Conservation (phyloP, 225 moss, liverwort and hornwort species). For the Takakia lepidozioides region DNA sequence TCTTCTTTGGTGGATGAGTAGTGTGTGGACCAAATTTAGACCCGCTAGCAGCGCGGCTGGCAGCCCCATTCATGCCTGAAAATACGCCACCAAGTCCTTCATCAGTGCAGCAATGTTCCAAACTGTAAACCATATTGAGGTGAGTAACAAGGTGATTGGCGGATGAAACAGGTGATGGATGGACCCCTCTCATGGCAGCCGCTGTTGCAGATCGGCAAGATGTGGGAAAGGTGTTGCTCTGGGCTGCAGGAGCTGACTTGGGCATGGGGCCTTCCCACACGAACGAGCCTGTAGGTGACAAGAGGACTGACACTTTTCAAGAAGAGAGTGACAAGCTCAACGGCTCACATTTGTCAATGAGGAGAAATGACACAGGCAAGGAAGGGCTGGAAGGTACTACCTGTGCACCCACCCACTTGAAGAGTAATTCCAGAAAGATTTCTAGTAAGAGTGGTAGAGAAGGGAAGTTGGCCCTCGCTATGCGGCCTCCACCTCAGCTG, state of each 20-base stretch:
- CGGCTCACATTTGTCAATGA: no score
- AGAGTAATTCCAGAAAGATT: conserved; percentile 1
- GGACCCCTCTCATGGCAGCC: conserved; percentile 98
- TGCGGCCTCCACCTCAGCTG: conserved; percentile 30
- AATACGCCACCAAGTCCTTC: no score
- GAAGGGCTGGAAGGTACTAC: conserved; percentile 2
- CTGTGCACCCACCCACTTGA: conserved; percentile 1
- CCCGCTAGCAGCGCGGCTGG: no score
- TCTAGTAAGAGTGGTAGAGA: conserved; percentile 5
- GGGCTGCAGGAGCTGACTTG: conserved; percentile 37
- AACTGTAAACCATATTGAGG: no score
- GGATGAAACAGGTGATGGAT: conserved; percentile 72
- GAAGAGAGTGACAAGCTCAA: conserved; percentile 12
- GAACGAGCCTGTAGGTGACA: conserved; percentile 9
- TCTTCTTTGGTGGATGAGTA: no score
- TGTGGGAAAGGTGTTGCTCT: conserved; percentile 73
- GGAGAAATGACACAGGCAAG: no score
- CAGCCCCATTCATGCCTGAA: no score
- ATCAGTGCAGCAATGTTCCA: no score
- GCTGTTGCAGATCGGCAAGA: conserved; percentile 71
- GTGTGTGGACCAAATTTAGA: no score
- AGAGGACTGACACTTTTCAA: background rate
- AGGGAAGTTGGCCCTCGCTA: conserved; percentile 8
- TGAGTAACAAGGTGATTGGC: no score
- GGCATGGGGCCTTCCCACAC: conserved; percentile 18